phyloP scores from a whole-genome alignment of 805 yeast species.

The Naumovozyma castellii region DNA sequence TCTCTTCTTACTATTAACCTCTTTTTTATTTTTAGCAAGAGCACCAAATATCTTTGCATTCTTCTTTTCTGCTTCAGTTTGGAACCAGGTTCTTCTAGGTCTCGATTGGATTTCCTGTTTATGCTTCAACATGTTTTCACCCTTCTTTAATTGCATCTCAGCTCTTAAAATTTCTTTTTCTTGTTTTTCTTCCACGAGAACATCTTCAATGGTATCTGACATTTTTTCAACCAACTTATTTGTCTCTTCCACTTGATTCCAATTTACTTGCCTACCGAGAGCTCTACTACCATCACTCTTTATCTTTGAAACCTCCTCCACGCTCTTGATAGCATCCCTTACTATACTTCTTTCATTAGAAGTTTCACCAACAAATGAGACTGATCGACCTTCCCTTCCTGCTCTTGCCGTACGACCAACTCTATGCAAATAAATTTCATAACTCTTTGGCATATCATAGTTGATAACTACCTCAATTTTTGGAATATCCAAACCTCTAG shows the following conservation, averaged over 20 bases:
- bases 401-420: constrained; percentile 99
- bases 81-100: constrained; percentile 97
- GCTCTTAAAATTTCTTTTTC: constrained; percentile 82
- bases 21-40: constrained; percentile 42
- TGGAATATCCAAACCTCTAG: constrained; percentile 98
- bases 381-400: constrained; percentile 89
- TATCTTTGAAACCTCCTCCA: constrained; percentile 33
- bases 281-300: constrained; percentile 39
- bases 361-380: constrained; percentile 88
- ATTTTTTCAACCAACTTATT: constrained; percentile 53
- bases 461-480: constrained; percentile 91
- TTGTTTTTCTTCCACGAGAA: constrained; percentile 76
- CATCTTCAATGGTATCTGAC: constrained; percentile 56
- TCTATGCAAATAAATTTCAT: constrained; percentile 89
- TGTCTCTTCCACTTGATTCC: constrained; percentile 71
- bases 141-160: constrained; percentile 82
- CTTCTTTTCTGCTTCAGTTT: constrained; percentile 39
- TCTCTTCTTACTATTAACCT: constrained; percentile 56
- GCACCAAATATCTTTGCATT: constrained; percentile 30
- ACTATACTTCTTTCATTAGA: constrained; percentile 82
- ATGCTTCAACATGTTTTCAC: constrained; percentile 73
- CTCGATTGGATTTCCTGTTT: constrained; percentile 75
- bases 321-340: constrained; percentile 75
- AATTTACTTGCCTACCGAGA: constrained; percentile 84
- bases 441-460: constrained; percentile 89